Evolutionary conservation across 148 eudicot genomes (phyloP), one percentile per base, ranked within the genome.

Genomic region (Vaccinium myrtillus): DNA sequence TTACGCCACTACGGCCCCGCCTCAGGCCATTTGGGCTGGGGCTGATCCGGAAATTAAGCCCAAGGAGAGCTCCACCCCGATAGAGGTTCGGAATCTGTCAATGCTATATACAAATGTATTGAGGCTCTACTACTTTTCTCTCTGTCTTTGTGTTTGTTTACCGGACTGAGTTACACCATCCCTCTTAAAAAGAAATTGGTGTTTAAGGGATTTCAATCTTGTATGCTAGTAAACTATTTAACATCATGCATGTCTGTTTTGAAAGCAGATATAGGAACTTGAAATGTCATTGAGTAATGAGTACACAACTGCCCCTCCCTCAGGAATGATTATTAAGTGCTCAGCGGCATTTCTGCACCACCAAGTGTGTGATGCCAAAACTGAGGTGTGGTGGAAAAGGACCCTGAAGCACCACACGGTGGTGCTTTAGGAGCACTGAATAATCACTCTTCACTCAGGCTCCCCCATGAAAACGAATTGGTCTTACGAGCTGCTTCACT

Each of bases 1-100:
- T 79, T 94, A 90, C 81, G 97, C 97, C 71, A 94, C 98, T 54
- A 88, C 94, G 2, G 98, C 95, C n/a, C 99, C 99, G 1, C 93
- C 92, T 8, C 91, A 85, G 75, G 84, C 95, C 18, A 85, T 85
- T 8, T 94, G 98, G 98, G 92, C 84, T 25, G 90, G 67, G 0
- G n/a, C 56, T 1, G 83, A 81, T 81, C 75, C n/a, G 2, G 54
- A 2, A 23, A 11, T 16, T 65, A 54, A 58, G 9, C 76, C 19
- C 5, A 84, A 84, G 77, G 86, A 67, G 82, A 53, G 65, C 67
- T 67, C 78, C 25, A 21, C 82, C 8, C 58, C 61, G 21, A 49
- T 84, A 27, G 81, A 78, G 81, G 81, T 78, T 65, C 63, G 67
- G 59, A 55, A 55, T 78, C 25, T 61, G 2, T 61, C 12, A 25